Conservation (phyloP, 371 early-diverging fungal genomes). For the Phascolomyces articulosus region DNA sequence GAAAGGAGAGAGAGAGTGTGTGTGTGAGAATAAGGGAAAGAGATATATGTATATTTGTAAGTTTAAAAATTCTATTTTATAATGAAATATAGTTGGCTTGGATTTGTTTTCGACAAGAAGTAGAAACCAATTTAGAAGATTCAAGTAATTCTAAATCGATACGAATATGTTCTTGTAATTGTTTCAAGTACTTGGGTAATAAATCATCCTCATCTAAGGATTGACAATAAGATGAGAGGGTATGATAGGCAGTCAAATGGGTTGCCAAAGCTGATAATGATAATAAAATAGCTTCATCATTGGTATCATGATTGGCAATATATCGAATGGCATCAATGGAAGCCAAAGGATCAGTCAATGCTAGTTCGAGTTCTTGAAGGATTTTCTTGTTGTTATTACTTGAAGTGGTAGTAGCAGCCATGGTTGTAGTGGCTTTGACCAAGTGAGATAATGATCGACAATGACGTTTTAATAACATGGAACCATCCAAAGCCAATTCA, state of each 20-base stretch:
- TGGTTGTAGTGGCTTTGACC: constrained; percentile 21
- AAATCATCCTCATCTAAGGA: not conserved
- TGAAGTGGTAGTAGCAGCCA: too few relatives aligned
- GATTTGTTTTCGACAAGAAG: not conserved
- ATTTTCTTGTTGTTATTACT: constrained; percentile 8
- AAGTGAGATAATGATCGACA: constrained; percentile 23
- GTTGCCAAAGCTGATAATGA: constrained; percentile 32
- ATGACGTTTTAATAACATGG: constrained; percentile 27
- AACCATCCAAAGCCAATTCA: not conserved
- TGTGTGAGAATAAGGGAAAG: too few relatives aligned
- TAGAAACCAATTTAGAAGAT: not conserved
- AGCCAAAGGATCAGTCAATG: constrained; percentile 22
- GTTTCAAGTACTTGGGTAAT: not conserved
- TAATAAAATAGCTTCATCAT: constrained; percentile 34
- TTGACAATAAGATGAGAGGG: not conserved
- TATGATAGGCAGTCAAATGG: constrained; percentile 16
- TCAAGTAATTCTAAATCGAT: constrained; percentile 2
- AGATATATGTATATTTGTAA: too few relatives aligned
- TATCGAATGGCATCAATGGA: constrained; percentile 30
- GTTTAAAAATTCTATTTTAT: not conserved
- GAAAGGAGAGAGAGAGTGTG: not conserved
- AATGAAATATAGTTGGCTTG: not conserved
- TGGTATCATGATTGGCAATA: constrained; percentile 1
- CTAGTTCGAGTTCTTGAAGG: constrained; percentile 20
- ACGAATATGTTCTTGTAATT: not conserved